Conservation (phyloP, 306 rosid genomes). For the Biancaea sappan region DNA sequence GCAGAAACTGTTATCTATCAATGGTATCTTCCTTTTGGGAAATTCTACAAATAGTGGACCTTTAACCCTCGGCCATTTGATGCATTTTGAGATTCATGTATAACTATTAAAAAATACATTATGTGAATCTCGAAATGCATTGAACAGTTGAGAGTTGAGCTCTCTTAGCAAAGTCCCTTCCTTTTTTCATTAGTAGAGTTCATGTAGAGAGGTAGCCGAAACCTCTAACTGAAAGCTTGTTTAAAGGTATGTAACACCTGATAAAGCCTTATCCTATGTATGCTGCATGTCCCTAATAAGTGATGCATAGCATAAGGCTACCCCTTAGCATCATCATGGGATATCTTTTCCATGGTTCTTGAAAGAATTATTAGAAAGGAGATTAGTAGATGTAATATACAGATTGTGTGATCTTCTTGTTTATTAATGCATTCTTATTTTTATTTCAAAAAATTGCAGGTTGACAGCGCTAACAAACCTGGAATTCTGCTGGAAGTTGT, state of each 20-base stretch:
- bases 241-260: neutral
- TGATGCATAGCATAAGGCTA: conserved; percentile 5
- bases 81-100: no score
- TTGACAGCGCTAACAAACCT: conserved; percentile 77
- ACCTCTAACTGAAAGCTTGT: conserved; percentile 9
- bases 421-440: conserved; percentile 19
- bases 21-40: conserved; percentile 16
- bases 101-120: no score
- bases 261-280: conserved; percentile 5
- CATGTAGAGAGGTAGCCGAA: neutral
- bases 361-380: neutral
- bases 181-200: no score
- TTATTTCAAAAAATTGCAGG: conserved; percentile 37
- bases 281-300: neutral
- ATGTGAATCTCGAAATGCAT: no score
- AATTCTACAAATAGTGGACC: no score
- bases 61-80: no score
- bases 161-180: no score
- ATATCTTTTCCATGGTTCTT: conserved; percentile 12
- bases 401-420: neutral
- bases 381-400: conserved; percentile 21
- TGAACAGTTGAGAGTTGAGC: no score
- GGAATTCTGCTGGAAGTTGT: conserved; percentile 88
- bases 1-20: conserved; percentile 14
- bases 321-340: neutral